Percentiles rank a stretch among this genome's conserved stretches.
These are phyloP conservation scores for Nakaseomyces bracarensis DNA, from an alignment of 1,139 yeast species.

Conservation along the genomic window DNA sequence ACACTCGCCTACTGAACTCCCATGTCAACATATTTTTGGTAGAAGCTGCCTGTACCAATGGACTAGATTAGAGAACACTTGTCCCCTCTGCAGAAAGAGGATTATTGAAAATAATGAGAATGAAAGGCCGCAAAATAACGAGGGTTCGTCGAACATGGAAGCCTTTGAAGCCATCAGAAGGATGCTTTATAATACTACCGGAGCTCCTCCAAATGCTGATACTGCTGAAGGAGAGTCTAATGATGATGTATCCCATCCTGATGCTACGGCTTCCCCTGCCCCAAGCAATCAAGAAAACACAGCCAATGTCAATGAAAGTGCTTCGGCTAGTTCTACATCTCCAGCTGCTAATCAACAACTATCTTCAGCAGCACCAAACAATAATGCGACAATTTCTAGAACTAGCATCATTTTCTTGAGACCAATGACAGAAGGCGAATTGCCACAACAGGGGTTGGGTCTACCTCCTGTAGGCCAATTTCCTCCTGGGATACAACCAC, in stretches of 20 bases:
- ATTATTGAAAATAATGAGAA: conserved; percentile 34
- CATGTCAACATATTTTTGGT: conserved; percentile 78
- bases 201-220: conserved; percentile 7
- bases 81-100: conserved; percentile 67
- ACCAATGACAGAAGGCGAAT: conserved; percentile 10
- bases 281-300: neutral
- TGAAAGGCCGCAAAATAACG: conserved; percentile 10
- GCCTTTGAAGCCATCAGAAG: conserved; percentile 26
- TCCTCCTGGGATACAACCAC: neutral
- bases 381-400: conserved; percentile 13
- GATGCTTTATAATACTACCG: conserved; percentile 18
- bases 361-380: conserved; percentile 8
- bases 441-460: conserved; percentile 1
- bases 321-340: too few species aligned
- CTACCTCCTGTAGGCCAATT: neutral
- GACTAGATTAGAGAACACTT: conserved; percentile 59
- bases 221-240: neutral
- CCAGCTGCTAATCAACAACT: conserved; percentile 1
- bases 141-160: conserved; percentile 11
- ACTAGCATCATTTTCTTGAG: conserved; percentile 15
- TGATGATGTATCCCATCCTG: neutral
- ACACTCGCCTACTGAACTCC: conserved; percentile 64
- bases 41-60: conserved; percentile 65
- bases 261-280: too few species aligned
- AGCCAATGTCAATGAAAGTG: conserved; percentile 3